Evolutionary conservation across 2,329 filamentous ascomycete species (phyloP).

Genomic region (Trichocomaceae sp.): DNA sequence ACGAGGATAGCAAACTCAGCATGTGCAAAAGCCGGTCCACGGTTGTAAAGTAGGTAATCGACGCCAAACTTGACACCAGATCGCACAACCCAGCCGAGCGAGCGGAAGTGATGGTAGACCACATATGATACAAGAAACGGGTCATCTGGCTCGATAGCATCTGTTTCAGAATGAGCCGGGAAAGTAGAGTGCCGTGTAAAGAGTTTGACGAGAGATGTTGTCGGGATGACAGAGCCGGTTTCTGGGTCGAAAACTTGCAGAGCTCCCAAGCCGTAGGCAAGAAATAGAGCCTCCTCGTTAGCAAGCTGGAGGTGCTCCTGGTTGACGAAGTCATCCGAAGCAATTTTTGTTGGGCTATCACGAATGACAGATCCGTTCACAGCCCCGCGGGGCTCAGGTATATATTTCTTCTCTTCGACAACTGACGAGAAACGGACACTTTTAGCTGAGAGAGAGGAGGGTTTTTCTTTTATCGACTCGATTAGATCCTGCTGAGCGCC

Average conservation of each 20-base stretch:
- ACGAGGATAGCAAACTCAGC: conserved; percentile 87
- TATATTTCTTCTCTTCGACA: conserved; percentile 59
- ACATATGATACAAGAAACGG: conserved; percentile 79
- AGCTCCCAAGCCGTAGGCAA: conserved; percentile 71
- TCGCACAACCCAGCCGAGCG: conserved; percentile 88
- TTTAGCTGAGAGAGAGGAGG: conserved; percentile 37
- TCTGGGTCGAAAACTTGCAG: conserved; percentile 51
- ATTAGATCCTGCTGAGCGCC: not conserved
- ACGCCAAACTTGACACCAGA: conserved; percentile 91
- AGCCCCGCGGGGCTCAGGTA: conserved; percentile 19
- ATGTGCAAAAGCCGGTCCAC: conserved; percentile 88
- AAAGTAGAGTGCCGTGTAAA: conserved; percentile 66
- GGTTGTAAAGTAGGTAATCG: conserved; percentile 89
- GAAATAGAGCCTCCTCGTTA: conserved; percentile 85
- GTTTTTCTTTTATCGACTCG: not conserved
- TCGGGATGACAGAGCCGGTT: conserved; percentile 40
- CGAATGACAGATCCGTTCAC: conserved; percentile 14
- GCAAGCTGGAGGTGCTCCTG: conserved; percentile 89
- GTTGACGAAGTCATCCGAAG: conserved; percentile 35
- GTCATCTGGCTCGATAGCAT: conserved; percentile 63
- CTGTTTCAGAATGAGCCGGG: conserved; percentile 46
- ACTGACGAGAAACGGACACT: conserved; percentile 64
- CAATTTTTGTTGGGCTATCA: conserved; percentile 14
- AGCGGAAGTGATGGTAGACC: conserved; percentile 93
- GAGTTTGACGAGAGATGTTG: conserved; percentile 55